Evolutionary conservation across 2,329 filamentous ascomycete species (phyloP).

Genomic region (Fusarium scirpi): DNA sequence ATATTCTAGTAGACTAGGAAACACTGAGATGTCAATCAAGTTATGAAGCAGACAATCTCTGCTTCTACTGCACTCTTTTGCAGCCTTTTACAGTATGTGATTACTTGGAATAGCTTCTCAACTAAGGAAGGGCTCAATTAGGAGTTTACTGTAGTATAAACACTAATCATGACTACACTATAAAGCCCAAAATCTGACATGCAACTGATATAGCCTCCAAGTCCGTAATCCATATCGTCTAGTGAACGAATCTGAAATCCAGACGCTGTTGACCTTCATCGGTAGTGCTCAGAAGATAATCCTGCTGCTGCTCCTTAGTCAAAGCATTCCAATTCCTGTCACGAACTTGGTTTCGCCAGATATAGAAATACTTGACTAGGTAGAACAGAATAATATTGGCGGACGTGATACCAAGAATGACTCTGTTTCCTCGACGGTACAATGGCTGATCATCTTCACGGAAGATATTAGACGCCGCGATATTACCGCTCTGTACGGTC

Average conservation of each 20-base stretch:
- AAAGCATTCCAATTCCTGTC: conserved; percentile 58
- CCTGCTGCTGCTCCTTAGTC: conserved; percentile 59
- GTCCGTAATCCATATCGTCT: neutral
- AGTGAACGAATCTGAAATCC: conserved; percentile 66
- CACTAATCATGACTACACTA: neutral
- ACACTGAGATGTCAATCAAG: neutral
- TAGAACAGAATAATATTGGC: conserved; percentile 62
- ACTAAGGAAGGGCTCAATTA: neutral
- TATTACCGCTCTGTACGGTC: conserved; percentile 59
- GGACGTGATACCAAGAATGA: conserved; percentile 60
- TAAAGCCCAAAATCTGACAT: neutral
- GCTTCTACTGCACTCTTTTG: neutral
- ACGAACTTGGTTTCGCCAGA: conserved; percentile 60
- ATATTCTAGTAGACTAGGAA: neutral
- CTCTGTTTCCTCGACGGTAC: conserved; percentile 63
- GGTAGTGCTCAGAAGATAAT: conserved; percentile 62
- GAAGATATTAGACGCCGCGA: conserved; percentile 58
- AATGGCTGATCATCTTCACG: conserved; percentile 65
- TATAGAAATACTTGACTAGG: conserved; percentile 60
- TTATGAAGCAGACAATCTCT: neutral
- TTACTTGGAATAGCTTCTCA: neutral
- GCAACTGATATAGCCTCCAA: neutral
- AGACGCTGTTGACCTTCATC: conserved; percentile 67
- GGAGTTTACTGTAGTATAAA: neutral
- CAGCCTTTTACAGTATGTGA: neutral